A percentile compares a stretch with the other conserved stretches of the same genome.
These are phyloP conservation scores for Fraxinus nigra DNA, from an alignment of 305 asterid genomes.

Conservation along the genomic window DNA sequence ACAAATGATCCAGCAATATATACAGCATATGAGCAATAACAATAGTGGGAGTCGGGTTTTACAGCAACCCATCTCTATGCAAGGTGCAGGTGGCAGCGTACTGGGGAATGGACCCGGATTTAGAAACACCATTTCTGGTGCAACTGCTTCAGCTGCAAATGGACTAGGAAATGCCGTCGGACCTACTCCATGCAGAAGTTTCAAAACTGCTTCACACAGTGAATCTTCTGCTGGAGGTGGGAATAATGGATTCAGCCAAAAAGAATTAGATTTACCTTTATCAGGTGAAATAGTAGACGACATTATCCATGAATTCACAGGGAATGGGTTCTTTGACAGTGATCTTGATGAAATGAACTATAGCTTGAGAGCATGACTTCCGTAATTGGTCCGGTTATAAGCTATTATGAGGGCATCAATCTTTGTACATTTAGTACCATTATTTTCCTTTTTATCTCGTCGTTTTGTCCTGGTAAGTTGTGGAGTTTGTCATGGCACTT, in stretches of 20 bases:
- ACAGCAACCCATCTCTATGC: slow-evolving; percentile 36
- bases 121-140: slow-evolving; percentile 32
- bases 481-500: neutral
- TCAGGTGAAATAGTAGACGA: slow-evolving; percentile 61
- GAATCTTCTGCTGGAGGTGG: slow-evolving; percentile 37
- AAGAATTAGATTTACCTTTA: slow-evolving; percentile 46
- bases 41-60: slow-evolving; percentile 35
- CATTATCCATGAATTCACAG: slow-evolving; percentile 59
- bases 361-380: slow-evolving; percentile 50
- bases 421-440: slow-evolving; percentile 35
- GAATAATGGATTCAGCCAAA: slow-evolving; percentile 34
- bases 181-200: slow-evolving; percentile 54
- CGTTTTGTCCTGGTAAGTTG: neutral
- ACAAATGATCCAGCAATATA: slow-evolving; percentile 71
- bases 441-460: neutral
- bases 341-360: slow-evolving; percentile 75
- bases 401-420: slow-evolving; percentile 9
- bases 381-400: slow-evolving; percentile 18
- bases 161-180: slow-evolving; percentile 32
- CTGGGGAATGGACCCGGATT: slow-evolving; percentile 32
- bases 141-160: slow-evolving; percentile 27
- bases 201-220: slow-evolving; percentile 48
- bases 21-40: slow-evolving; percentile 57
- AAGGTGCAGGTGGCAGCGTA: slow-evolving; percentile 33
- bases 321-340: slow-evolving; percentile 57